Base-by-base conservation (phyloP, 2,329 filamentous ascomycete species). In the Pseudocercospora vitis region DNA sequence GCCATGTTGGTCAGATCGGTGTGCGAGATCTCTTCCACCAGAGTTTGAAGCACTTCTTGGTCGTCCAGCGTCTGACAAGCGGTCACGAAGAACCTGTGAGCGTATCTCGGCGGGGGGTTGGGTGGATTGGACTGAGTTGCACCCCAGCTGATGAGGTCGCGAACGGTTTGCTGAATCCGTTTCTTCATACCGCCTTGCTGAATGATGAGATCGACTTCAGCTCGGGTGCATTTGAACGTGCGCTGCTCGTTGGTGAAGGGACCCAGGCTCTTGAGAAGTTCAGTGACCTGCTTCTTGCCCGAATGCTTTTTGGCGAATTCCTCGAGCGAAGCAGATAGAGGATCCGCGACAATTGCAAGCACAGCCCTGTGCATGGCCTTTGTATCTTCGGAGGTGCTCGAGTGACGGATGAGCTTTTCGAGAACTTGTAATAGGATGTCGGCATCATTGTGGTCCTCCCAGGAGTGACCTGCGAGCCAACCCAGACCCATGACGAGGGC, bases 401-500 rank as follows among this genome's bases (percentile, higher is more conserved):
- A 81, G 0, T 86, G 87, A 12, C 82, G 77, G n/a, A 91, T 75
- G 12, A 92, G 80, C 45, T 89, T 79, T 53, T 88, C 83, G 7
- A 94, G 74, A 19, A 91, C 83, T 59, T 85, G 84, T 55, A 92
- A 78, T 14, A 89, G 77, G 3, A 87, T 81, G 62, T 84, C 83
- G 53, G 87, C 81, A 62, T 89, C 84, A 12, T 79, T 78, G 50
- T 76, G 70, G 11, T 82, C 80, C 48, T 84, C 78, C 77, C 85
- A 86, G 3, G 90, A 81, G 61, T 88, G 83, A 50, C 84, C 81
- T 1, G 84, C 79, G 55, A 94, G 78, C 75, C 87, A 92, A 2
- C 80, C 78, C 11, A 92, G 80, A 0, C 86, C 88, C 4, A 86
- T 83, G 1, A 92, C 82, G 0, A 94, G 77, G 0, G 88, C 88